Evolutionary conservation across 352 stramenopile genomes (phyloP), one percentile per base, ranked within the genome.

Genomic region (Phytophthora fragariaefolia): DNA sequence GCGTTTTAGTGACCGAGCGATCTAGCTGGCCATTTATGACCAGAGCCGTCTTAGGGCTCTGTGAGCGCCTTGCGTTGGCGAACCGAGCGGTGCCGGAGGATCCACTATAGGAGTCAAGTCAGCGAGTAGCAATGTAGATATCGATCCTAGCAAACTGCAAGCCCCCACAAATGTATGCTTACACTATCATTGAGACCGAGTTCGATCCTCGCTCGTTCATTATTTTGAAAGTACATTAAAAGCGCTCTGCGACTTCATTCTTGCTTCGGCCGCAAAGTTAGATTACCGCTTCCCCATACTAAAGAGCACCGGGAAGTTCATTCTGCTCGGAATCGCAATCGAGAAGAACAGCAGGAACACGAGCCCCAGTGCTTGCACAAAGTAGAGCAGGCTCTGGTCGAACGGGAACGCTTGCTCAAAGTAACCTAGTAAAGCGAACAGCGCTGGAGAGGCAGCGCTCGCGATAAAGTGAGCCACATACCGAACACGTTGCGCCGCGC

Each of bases 221-320:
- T 46, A 47, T 24, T 28, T 57, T 48, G 22, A 38, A 55, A 51
- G n/a, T 57, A 30, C 32, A 59, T 62, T 55, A 63, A 36, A 52
- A n/a, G 34, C 15, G 17, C 15, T 12, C 36, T 59, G 28, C 36
- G 45, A 43, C 28, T 38, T 23, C 20, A 6, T 43, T 57, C 38
- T 50, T 46, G 26, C 22, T 51, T 63, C 38, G 18, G 27, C 9
- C 45, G 30, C 43, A 53, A 52, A 42, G 27, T 36, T 15, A 20
- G 26, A 61, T 89, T 65, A 93, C 69, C 85, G 70, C 65, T 93
- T 93, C 9, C 79, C 84, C 84, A 92, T 91, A 50, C 80, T 80
- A 47, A 94, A 92, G 8, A 94, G 71, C 72, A 91, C 75, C 3
- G 86, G 86, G 42, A 94, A 94, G 49, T 94, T 94, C 76, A 94